These are phyloP conservation scores for Scenedesmus sp. DNA, from an alignment of 163 green algal species.

Conservation along the genomic window DNA sequence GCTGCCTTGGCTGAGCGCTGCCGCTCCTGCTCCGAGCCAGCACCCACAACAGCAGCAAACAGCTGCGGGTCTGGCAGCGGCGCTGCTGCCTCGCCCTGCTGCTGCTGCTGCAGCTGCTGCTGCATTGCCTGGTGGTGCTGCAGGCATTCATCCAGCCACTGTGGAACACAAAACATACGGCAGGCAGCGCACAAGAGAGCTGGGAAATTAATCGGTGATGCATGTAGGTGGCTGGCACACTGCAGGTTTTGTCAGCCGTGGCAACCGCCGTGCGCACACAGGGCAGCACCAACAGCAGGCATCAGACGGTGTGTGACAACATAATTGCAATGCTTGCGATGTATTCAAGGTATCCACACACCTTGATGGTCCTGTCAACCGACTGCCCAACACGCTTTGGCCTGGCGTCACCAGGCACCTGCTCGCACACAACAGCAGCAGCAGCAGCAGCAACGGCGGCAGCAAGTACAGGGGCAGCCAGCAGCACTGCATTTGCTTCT, in stretches of 20 bases:
- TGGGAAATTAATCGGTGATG: not conserved
- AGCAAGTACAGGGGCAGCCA: not conserved
- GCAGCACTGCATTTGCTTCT: not conserved
- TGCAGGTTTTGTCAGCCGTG: not conserved
- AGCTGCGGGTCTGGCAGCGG: not conserved
- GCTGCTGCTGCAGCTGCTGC: constrained; percentile 21
- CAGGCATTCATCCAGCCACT: constrained; percentile 15
- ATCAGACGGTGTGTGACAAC: not conserved
- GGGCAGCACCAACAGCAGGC: not conserved
- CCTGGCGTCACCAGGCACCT: constrained; percentile 59
- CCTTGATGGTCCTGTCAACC: constrained; percentile 62
- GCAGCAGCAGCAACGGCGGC: constrained; percentile 7
- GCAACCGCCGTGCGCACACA: not conserved
- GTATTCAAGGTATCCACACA: not conserved
- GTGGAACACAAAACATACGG: not conserved
- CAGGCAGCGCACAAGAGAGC: not conserved
- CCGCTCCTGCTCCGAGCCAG: constrained; percentile 50
- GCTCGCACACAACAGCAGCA: constrained; percentile 29
- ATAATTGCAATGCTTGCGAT: not conserved
- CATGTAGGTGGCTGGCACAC: not conserved
- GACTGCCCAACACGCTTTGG: constrained; percentile 60
- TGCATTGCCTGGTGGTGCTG: not conserved
- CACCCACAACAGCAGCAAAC: constrained; percentile 23
- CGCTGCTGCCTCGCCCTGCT: not conserved
- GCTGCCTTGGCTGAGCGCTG: constrained; percentile 59